phyloP scores from a whole-genome alignment of 129 eudicot genomes.

The Lactuca sativa region DNA sequence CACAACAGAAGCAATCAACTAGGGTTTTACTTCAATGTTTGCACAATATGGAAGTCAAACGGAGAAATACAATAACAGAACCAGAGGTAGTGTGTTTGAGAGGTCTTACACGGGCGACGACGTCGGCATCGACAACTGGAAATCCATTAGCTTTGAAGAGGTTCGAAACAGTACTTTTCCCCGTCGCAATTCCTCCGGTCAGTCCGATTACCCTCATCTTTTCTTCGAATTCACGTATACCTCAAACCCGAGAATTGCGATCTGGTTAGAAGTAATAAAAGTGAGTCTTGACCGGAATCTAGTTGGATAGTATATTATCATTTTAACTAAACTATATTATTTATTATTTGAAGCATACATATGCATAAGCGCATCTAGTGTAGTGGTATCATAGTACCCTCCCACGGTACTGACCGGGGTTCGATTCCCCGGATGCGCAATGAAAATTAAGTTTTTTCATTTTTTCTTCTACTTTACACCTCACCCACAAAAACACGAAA shows the following conservation, averaged over 20 bases:
- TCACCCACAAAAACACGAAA: too few species aligned
- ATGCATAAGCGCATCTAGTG: conserved; percentile 76
- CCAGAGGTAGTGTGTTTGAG: not conserved
- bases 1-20: not conserved
- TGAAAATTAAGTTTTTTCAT: not conserved
- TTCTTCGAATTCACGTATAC: not conserved
- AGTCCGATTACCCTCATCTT: conserved; percentile 80
- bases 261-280: not conserved
- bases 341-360: not conserved
- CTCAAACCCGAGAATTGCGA: conserved; percentile 3
- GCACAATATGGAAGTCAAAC: not conserved
- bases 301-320: too few species aligned
- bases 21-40: conserved; percentile 1
- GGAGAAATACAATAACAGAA: not conserved
- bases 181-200: conserved; percentile 90
- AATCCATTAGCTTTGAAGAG: conserved; percentile 70
- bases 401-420: conserved; percentile 99
- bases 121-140: conserved; percentile 92
- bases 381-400: conserved; percentile 99
- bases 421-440: conserved; percentile 99
- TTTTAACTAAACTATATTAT: too few species aligned
- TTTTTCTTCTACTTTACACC: not conserved
- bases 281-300: not conserved
- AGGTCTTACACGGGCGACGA: conserved; percentile 81
- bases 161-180: conserved; percentile 90